Conservation (phyloP, 176 grass and related monocot species). For the Ampelocalamus luodianensis region DNA sequence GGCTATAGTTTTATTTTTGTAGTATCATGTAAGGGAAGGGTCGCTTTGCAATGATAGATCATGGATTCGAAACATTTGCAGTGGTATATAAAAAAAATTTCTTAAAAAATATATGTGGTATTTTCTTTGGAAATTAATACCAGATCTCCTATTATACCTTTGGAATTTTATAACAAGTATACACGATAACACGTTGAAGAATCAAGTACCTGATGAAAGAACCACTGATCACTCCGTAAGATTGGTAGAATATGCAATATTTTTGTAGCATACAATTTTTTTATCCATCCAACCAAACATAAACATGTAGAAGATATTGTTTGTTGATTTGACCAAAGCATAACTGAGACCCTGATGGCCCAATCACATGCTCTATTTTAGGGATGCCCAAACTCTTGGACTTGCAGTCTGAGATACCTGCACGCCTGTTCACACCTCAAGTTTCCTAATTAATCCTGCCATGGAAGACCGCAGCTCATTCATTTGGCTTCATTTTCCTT, state of each 20-base stretch:
- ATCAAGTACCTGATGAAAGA: not conserved
- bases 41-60: no score
- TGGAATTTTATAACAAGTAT: no score
- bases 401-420: not conserved
- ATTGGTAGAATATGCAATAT: not conserved
- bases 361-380: slow-evolving; percentile 32
- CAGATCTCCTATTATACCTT: no score
- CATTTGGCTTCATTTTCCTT: slow-evolving; percentile 13
- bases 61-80: no score
- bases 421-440: slow-evolving; percentile 27
- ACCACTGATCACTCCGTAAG: not conserved
- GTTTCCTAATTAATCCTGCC: slow-evolving; percentile 26
- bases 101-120: not conserved
- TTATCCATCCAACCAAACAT: not conserved
- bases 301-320: not conserved
- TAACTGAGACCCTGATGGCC: not conserved
- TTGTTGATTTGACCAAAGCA: slow-evolving; percentile 17
- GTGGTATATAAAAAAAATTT: no score
- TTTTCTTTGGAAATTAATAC: not conserved
- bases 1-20: no score
- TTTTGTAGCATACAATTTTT: not conserved
- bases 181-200: not conserved
- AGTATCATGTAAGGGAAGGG: no score
- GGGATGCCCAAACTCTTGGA: slow-evolving; percentile 27
- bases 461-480: slow-evolving; percentile 49